Evolutionary conservation across 768 basidiomycete species (phyloP).

Genomic region (Suillus occidentalis): DNA sequence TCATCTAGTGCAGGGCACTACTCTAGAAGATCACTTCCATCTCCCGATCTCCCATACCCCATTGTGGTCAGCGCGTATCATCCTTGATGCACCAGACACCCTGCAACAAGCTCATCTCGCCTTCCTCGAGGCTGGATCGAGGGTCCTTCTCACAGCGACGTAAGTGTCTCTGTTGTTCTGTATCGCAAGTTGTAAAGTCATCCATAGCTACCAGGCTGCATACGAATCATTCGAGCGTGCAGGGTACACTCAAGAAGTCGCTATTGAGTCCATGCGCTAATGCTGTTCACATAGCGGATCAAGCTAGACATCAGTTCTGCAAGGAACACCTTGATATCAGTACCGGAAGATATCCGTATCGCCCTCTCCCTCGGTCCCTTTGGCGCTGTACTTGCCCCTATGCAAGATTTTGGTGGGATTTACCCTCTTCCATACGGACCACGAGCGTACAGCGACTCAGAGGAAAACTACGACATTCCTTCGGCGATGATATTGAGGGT

Average conservation of each 20-base stretch:
- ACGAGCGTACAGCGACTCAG: constrained; percentile 35
- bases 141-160: constrained; percentile 71
- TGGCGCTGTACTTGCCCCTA: constrained; percentile 62
- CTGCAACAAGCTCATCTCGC: constrained; percentile 60
- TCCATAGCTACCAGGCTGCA: constrained; percentile 65
- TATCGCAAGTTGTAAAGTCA: not conserved
- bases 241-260: constrained; percentile 46
- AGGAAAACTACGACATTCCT: constrained; percentile 44
- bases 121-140: constrained; percentile 66
- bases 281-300: constrained; percentile 49
- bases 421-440: constrained; percentile 81
- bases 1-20: constrained; percentile 51
- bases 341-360: constrained; percentile 39
- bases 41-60: constrained; percentile 51
- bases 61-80: constrained; percentile 71
- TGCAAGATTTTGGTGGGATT: constrained; percentile 72
- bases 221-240: constrained; percentile 51
- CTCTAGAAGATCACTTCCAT: constrained; percentile 51
- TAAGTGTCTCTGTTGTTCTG: constrained; percentile 26
- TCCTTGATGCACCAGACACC: constrained; percentile 50
- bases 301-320: constrained; percentile 42
- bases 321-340: constrained; percentile 19
- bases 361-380: constrained; percentile 75
- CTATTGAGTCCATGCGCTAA: constrained; percentile 50
- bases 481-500: constrained; percentile 35